These are phyloP conservation scores for Nasturtium officinale DNA, from an alignment of 345 rosid genomes.

Conservation along the genomic window DNA sequence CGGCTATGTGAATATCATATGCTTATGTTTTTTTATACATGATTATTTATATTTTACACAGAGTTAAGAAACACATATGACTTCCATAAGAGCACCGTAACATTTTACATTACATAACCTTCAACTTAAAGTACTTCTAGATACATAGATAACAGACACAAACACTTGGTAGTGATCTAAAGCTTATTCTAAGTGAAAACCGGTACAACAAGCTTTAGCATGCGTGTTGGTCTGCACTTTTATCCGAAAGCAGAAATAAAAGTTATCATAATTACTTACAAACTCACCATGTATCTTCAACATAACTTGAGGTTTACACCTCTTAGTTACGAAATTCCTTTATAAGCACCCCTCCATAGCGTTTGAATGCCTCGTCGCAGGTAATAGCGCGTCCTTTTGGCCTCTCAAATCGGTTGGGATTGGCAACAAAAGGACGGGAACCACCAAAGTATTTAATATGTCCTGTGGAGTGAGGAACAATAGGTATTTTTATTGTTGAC, in stretches of 20 bases:
- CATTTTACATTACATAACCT: conserved; percentile 31
- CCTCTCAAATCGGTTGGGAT: conserved; percentile 15
- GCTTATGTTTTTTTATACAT: not conserved
- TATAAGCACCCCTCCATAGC: conserved; percentile 41
- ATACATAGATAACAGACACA: conserved; percentile 23
- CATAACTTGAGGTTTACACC: conserved; percentile 16
- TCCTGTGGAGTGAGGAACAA: conserved; percentile 22
- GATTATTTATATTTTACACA: conserved; percentile 7
- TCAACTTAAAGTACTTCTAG: conserved; percentile 21
- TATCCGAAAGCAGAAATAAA: conserved; percentile 2
- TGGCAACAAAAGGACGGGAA: conserved; percentile 18
- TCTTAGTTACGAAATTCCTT: conserved; percentile 33
- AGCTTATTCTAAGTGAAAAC: conserved; percentile 33
- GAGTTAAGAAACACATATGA: conserved; percentile 8
- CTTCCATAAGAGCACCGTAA: not conserved
- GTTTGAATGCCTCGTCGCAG: conserved; percentile 39
- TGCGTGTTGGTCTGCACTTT: conserved; percentile 35
- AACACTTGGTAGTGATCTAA: conserved; percentile 36
- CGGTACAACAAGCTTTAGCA: conserved; percentile 29
- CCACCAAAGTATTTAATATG: conserved; percentile 24
- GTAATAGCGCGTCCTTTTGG: conserved; percentile 29
- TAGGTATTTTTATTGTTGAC: conserved; percentile 12
- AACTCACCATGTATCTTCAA: conserved; percentile 15
- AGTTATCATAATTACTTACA: conserved; percentile 22
- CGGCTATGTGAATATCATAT: not conserved